These are phyloP conservation scores for Dianthus caryophyllus DNA, from an alignment of 148 eudicot genomes.

Conservation along the genomic window DNA sequence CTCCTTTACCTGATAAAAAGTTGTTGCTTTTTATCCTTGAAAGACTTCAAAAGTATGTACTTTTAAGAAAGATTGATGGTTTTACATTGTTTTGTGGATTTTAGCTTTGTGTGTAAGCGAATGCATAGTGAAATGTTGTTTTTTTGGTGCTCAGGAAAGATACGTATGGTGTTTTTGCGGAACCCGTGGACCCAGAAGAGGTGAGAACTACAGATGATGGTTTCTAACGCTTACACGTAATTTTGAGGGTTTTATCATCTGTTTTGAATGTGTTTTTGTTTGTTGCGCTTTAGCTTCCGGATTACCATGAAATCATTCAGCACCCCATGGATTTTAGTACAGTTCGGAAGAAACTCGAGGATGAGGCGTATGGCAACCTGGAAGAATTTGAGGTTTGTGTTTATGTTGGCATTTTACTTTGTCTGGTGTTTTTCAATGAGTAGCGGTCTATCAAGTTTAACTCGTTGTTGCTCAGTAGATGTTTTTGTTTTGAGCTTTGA, in stretches of 20 bases:
- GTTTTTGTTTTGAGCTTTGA: background rate
- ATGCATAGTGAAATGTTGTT: slow-evolving; percentile 18
- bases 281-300: slow-evolving; percentile 61
- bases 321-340: slow-evolving; percentile 46
- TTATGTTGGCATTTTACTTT: background rate
- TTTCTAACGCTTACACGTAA: background rate
- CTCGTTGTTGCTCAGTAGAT: background rate
- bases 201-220: slow-evolving; percentile 28
- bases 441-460: background rate
- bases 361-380: slow-evolving; percentile 3
- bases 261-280: slow-evolving; percentile 18
- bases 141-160: slow-evolving; percentile 61
- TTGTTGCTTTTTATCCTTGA: slow-evolving; percentile 50
- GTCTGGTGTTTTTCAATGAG: slow-evolving; percentile 1
- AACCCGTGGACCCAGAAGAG: slow-evolving; percentile 89
- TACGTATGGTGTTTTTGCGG: slow-evolving; percentile 78
- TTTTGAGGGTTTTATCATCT: slow-evolving; percentile 1
- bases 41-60: slow-evolving; percentile 48
- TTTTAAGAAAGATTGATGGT: slow-evolving; percentile 13
- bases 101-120: slow-evolving; percentile 20
- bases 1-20: slow-evolving; percentile 52
- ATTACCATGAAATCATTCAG: slow-evolving; percentile 32
- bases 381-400: slow-evolving; percentile 14
- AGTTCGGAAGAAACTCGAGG: slow-evolving; percentile 31
- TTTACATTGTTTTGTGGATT: background rate